Evolutionary conservation across 108 stramenopile species (phyloP), one percentile per base, ranked within the genome.

Genomic region (Parmales sp.): DNA sequence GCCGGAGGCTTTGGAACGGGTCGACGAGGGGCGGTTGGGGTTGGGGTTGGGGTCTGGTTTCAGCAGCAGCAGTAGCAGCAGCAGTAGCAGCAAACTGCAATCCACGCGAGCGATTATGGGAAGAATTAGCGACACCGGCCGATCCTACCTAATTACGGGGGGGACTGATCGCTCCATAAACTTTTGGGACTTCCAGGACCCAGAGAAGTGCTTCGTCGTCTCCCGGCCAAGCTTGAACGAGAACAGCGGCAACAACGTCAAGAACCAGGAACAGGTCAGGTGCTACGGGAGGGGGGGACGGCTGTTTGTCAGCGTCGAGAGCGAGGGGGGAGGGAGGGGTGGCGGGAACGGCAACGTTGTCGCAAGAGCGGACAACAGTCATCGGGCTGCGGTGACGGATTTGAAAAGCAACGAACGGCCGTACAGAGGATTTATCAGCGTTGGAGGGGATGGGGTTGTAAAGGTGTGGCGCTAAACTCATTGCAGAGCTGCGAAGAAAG

Each of bases 131-230:
- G 54, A 60, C 2, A 48, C 46, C 63, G 84, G 80, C 28, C 74
- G 71, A 11, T 79, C 81, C 60, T 93, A 89, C 68, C 67, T 97
- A 25, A 75, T 95, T 44, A 95, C 96, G 44, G 94, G 94, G 31
- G 94, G 94, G 1, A 82, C 83, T 37, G 93, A 95, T 64, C 60
- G 80, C 18, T 73, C 77, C 41, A 86, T 97, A 37, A 69, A 91
- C 49, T 90, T 83, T 71, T 97, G 94, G 94, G 91, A 95, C 69
- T 88, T 93, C 63, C 69, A 75, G 0, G 68, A 79, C 1, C 83
- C 94, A 23, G 83, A 84, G 29, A 87, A 89, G 71, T 95, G 90
- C 66, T 92, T 81, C 72, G 84, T 79, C 23, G 81, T 92, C 16
- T 84, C 77, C 63, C 92, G 95, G n/a, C n/a, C n/a, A n/a, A n/a